Evolutionary conservation across 768 basidiomycete genomes (phyloP).

Genomic region (Holtermanniella nyarrowii): DNA sequence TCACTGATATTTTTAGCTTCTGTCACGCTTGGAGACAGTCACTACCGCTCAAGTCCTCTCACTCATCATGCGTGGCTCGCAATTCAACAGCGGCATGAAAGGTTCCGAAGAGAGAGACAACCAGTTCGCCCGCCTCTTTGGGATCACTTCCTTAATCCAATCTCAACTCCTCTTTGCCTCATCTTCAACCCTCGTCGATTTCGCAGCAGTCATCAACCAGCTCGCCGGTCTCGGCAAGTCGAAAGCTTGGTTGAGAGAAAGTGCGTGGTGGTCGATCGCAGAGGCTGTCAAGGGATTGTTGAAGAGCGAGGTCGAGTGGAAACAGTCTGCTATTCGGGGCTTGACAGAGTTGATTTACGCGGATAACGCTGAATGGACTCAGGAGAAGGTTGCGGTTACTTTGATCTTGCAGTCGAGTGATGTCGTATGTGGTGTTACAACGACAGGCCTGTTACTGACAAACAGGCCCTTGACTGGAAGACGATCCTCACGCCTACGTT

Average conservation of each 20-base stretch:
- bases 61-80: slow-evolving; percentile 63
- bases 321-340: slow-evolving; percentile 51
- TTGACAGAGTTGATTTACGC: slow-evolving; percentile 51
- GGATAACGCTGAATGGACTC: slow-evolving; percentile 56
- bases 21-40: slow-evolving; percentile 66
- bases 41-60: slow-evolving; percentile 64
- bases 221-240: slow-evolving; percentile 63
- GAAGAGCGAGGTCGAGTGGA: slow-evolving; percentile 59
- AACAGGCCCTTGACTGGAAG: slow-evolving; percentile 57
- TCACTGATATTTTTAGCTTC: slow-evolving; percentile 47
- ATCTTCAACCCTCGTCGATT: slow-evolving; percentile 54
- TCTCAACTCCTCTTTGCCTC: slow-evolving; percentile 65
- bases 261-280: slow-evolving; percentile 72
- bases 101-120: slow-evolving; percentile 89
- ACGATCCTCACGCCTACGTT: slow-evolving; percentile 59
- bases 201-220: slow-evolving; percentile 50
- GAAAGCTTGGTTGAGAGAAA: slow-evolving; percentile 85
- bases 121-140: slow-evolving; percentile 85
- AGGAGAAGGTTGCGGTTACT: slow-evolving; percentile 75
- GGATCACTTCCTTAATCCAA: slow-evolving; percentile 70
- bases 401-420: slow-evolving; percentile 56
- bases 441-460: not conserved
- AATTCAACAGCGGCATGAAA: slow-evolving; percentile 63
- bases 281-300: slow-evolving; percentile 55
- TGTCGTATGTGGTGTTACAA: slow-evolving; percentile 40